phyloP scores from a whole-genome alignment of 148 eudicot genomes.

The Chenopodium album region DNA sequence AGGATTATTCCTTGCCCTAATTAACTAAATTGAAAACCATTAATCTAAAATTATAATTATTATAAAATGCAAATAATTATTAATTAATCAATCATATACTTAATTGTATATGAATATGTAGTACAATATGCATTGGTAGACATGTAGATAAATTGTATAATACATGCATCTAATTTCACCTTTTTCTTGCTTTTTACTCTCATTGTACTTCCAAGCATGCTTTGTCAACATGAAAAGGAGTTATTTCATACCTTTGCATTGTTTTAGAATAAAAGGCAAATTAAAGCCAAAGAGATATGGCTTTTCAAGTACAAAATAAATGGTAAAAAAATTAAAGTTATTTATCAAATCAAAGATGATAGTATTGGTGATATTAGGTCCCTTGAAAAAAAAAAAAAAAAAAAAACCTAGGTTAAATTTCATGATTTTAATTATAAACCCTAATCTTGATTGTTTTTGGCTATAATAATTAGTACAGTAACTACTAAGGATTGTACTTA shows the following conservation, averaged over 20 bases:
- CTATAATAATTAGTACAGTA: no score
- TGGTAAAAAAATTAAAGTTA: neutral
- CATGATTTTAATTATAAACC: slow-evolving; percentile 1
- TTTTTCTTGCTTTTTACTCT: neutral
- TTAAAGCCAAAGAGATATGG: neutral
- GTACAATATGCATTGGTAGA: slow-evolving; percentile 18
- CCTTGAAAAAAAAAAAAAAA: neutral
- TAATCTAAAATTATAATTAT: no score
- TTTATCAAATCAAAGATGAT: slow-evolving; percentile 9
- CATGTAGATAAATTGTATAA: neutral
- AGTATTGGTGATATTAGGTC: neutral
- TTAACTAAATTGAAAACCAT: no score
- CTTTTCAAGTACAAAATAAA: slow-evolving; percentile 14
- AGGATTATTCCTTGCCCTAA: slow-evolving; percentile 9
- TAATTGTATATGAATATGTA: neutral
- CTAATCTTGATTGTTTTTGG: slow-evolving; percentile 3
- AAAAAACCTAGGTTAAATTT: slow-evolving; percentile 7
- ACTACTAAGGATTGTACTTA: no score
- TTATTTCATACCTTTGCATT: neutral
- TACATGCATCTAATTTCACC: neutral
- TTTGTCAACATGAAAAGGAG: slow-evolving; percentile 21
- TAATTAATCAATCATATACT: neutral
- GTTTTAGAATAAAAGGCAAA: neutral
- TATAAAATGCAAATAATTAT: neutral
- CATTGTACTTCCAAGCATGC: slow-evolving; percentile 8